phyloP scores from a whole-genome alignment of 2,329 filamentous ascomycete genomes.

The Dryadomyces sulphureus region DNA sequence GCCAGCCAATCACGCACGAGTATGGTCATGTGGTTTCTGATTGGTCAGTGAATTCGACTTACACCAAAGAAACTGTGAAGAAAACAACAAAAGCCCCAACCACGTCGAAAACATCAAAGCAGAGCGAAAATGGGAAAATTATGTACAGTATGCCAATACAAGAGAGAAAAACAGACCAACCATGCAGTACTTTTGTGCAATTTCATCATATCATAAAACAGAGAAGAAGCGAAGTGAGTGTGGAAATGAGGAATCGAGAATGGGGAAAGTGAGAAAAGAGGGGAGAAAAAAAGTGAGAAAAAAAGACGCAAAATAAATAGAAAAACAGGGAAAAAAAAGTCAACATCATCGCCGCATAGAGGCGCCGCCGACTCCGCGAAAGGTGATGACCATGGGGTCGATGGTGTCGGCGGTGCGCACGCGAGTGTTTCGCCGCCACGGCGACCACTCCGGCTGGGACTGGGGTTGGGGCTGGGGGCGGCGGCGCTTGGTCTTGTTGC shows the following conservation, averaged over 20 bases:
- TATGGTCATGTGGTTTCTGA: background rate
- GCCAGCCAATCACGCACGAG: background rate
- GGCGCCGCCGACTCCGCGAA: background rate
- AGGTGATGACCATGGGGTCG: background rate
- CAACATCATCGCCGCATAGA: background rate
- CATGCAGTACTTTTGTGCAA: background rate
- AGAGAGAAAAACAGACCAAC: background rate
- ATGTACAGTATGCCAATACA: too few species aligned
- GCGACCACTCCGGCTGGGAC: background rate
- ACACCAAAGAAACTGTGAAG: background rate
- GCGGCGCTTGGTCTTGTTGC: slow-evolving; percentile 11
- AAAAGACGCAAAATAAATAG: background rate
- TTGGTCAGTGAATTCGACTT: background rate
- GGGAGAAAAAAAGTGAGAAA: background rate
- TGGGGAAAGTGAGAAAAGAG: background rate
- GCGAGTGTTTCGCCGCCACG: background rate
- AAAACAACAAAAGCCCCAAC: too few species aligned
- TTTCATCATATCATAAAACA: too few species aligned
- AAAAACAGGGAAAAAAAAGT: background rate
- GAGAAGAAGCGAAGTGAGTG: too few species aligned
- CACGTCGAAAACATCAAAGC: too few species aligned
- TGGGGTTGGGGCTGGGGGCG: slow-evolving; percentile 3
- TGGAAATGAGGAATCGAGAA: too few species aligned
- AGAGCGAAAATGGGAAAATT: too few species aligned
- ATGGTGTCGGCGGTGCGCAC: background rate